phyloP scores from a whole-genome alignment of 1,284 basidiomycete genomes.

The Cutaneotrichosporon cutaneum region DNA sequence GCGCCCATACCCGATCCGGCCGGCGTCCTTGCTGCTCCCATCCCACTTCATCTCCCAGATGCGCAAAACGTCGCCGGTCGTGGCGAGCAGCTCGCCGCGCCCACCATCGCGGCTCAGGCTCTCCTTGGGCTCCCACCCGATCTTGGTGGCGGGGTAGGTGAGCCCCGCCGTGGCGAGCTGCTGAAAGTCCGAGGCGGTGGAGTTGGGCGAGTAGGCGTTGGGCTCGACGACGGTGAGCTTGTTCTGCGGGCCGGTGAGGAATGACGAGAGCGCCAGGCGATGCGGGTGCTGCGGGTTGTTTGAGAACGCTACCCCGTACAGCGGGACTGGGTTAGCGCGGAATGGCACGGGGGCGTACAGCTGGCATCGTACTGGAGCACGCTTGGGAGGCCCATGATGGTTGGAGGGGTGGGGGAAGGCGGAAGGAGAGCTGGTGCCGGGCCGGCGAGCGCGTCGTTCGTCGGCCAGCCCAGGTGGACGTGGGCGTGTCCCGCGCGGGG shows the following conservation, averaged over 20 bases:
- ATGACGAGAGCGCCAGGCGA: slow-evolving; percentile 46
- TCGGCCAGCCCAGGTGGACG: slow-evolving; percentile 3
- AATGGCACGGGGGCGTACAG: slow-evolving; percentile 20
- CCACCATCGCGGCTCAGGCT: slow-evolving; percentile 35
- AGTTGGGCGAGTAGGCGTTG: slow-evolving; percentile 15
- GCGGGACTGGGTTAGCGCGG: slow-evolving; percentile 37
- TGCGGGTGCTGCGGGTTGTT: slow-evolving; percentile 41
- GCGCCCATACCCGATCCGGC: slow-evolving; percentile 57
- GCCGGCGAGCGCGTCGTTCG: slow-evolving; percentile 4
- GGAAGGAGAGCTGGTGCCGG: slow-evolving; percentile 3
- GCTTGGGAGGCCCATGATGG: slow-evolving; percentile 31
- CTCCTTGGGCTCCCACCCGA: slow-evolving; percentile 50
- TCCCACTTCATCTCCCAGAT: slow-evolving; percentile 75
- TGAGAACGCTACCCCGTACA: slow-evolving; percentile 52
- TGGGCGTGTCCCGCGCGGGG: slow-evolving; percentile 2
- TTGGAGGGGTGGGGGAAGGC: background rate
- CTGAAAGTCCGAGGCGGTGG: slow-evolving; percentile 28
- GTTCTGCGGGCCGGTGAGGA: slow-evolving; percentile 43
- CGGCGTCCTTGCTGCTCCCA: slow-evolving; percentile 25
- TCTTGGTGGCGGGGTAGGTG: slow-evolving; percentile 50
- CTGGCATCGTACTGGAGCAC: slow-evolving; percentile 33
- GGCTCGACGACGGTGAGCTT: slow-evolving; percentile 46
- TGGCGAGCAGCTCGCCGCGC: slow-evolving; percentile 72
- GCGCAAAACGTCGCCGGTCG: slow-evolving; percentile 82
- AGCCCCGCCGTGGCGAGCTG: slow-evolving; percentile 40